Evolutionary conservation across 371 early-diverging fungal species (phyloP), one percentile per base, ranked within the genome.

Genomic region (Lichtheimia corymbifera): DNA sequence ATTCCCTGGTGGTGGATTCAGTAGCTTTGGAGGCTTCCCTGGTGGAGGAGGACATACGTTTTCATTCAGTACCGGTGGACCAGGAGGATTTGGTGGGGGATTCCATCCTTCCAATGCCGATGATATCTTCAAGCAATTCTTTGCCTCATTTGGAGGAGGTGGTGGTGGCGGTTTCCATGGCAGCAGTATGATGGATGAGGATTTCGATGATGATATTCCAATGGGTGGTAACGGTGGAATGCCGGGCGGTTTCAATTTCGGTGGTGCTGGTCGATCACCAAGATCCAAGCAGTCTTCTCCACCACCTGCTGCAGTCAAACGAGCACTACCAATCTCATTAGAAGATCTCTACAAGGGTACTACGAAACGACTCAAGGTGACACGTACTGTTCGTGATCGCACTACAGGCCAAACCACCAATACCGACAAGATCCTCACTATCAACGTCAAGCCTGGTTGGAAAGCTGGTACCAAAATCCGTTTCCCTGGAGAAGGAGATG

Each of bases 401-500:
- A 58, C 82, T 4, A 71, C 78, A 12, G 88, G 90, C 12, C 66
- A 70, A 41, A 50, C 70, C 25, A 71, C 80, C 0, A 53, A 83
- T 0, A 68, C 88, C 0, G 97, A 97, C 65, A 96, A 97, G 77
- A 82, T 95, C 17, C 79, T 99, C 14, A 83, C 84, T 30, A 84
- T 99, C 62, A 82, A 91, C 59, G 81, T 99, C 72, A 96, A 94
- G 67, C 93, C 98, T 2, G 99, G 99, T 4, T 97, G 97, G 96
- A 98, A 98, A 76, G 91, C 96, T 3, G 99, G 99, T 6, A 97
- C 99, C 59, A 97, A 98, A 79, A 87, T 99, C 64, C 90, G 90
- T 15, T 99, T 94, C 82, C 80, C 88, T 4, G 89, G 87, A 43
- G 95, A 97, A 76, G 99, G 99, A 18, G 98, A 98, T 70, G 94